Percentiles rank a stretch among this genome's conserved stretches.
Evolutionary conservation across 2,329 filamentous ascomycete genomes (phyloP).

Genomic region (Decorospora gaudefroyi): DNA sequence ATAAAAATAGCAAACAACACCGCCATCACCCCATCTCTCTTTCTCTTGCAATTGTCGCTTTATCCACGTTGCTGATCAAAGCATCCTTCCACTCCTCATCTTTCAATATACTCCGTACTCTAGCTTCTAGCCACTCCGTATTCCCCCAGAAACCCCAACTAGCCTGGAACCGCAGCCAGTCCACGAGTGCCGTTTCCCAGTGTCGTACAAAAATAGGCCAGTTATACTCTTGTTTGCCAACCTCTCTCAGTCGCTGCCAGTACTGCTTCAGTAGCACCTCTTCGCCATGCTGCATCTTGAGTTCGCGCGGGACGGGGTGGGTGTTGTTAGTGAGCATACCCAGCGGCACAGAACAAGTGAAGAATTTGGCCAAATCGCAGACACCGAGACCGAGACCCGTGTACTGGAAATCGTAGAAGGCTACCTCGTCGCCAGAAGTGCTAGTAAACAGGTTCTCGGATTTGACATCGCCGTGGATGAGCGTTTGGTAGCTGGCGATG

Average conservation of each 20-base stretch:
- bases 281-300: constrained; percentile 60
- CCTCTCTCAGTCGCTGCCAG: constrained; percentile 43
- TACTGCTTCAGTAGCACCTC: constrained; percentile 59
- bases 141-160: constrained; percentile 48
- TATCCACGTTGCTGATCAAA: constrained; percentile 19
- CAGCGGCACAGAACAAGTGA: constrained; percentile 67
- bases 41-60: not conserved
- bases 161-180: constrained; percentile 61
- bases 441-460: constrained; percentile 69
- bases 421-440: constrained; percentile 55
- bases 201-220: constrained; percentile 62
- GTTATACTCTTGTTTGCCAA: constrained; percentile 52
- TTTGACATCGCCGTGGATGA: constrained; percentile 72
- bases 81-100: constrained; percentile 28
- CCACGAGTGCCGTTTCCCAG: constrained; percentile 69
- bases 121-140: constrained; percentile 43
- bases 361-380: constrained; percentile 68
- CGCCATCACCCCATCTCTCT: not conserved
- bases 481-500: constrained; percentile 55
- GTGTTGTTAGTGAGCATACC: constrained; percentile 55
- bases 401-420: constrained; percentile 73
- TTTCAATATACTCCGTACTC: constrained; percentile 35
- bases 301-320: constrained; percentile 39
- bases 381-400: constrained; percentile 66
- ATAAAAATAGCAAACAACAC: not conserved